Percentiles rank a stretch among this genome's conserved stretches.
Conservation (phyloP, 192 early-diverging fungal genomes). For the Pilaira anomala region DNA sequence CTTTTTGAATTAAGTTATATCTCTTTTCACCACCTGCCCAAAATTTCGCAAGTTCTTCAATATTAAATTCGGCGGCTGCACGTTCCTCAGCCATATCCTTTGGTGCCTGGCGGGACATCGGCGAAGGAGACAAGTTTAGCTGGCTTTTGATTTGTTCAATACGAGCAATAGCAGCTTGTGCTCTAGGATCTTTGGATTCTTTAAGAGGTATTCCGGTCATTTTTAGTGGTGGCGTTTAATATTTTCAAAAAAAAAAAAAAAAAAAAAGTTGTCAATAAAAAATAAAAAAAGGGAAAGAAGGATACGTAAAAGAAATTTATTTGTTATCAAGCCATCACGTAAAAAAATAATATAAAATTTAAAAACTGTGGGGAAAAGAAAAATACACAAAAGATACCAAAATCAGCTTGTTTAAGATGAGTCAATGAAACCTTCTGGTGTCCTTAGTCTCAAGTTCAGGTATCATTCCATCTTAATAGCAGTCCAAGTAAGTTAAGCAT, state of each 20-base stretch:
- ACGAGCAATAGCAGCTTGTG: constrained; percentile 19
- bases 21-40: constrained; percentile 47
- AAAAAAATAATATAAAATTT: too few species aligned
- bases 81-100: constrained; percentile 53
- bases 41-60: constrained; percentile 46
- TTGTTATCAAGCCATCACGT: too few species aligned
- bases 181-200: constrained; percentile 22
- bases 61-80: constrained; percentile 50
- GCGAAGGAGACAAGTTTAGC: constrained; percentile 21
- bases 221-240: not conserved
- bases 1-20: constrained; percentile 30
- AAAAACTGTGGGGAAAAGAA: too few species aligned
- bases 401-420: too few species aligned
- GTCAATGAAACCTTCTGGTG: too few species aligned
- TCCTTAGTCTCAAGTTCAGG: too few species aligned
- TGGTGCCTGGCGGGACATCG: constrained; percentile 27
- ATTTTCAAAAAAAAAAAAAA: not conserved
- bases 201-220: constrained; percentile 2
- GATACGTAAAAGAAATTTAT: too few species aligned
- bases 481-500: not conserved
- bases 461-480: not conserved
- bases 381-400: too few species aligned
- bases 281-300: too few species aligned
- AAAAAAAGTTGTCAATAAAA: not conserved
- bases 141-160: constrained; percentile 26